A percentile compares a stretch with the other conserved stretches of the same genome.
Evolutionary conservation across 2,329 filamentous ascomycete species (phyloP).

Genomic region (Colletotrichum cereale): DNA sequence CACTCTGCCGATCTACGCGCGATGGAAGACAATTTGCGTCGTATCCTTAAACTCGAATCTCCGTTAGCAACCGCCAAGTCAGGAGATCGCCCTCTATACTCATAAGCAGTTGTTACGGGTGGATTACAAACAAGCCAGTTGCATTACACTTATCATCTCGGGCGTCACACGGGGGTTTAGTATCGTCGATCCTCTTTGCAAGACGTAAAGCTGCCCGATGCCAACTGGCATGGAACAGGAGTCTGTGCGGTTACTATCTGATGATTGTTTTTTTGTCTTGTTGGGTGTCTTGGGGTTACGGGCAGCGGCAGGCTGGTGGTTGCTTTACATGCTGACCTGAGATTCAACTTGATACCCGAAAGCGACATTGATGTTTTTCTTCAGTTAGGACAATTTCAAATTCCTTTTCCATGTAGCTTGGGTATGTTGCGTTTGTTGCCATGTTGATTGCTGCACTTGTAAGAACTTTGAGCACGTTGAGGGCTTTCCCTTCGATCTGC

Average conservation of each 20-base stretch:
- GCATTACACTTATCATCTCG: not conserved
- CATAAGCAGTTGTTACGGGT: not conserved
- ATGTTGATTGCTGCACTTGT: conserved; percentile 18
- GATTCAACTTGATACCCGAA: conserved; percentile 39
- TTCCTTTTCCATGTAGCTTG: conserved; percentile 20
- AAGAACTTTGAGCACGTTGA: not conserved
- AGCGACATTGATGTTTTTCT: conserved; percentile 35
- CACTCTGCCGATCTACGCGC: conserved; percentile 56
- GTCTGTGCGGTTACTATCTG: conserved; percentile 27
- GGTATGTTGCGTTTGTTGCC: not conserved
- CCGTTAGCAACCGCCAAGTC: conserved; percentile 43
- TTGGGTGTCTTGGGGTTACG: conserved; percentile 35
- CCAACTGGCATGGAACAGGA: conserved; percentile 18
- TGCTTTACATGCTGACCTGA: conserved; percentile 30
- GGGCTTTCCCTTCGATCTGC: conserved; percentile 31
- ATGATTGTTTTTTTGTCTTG: conserved; percentile 29
- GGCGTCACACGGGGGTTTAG: conserved; percentile 3
- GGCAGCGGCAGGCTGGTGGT: conserved; percentile 23
- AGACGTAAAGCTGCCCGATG: not conserved
- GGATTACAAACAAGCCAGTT: not conserved
- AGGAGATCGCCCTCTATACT: conserved; percentile 33
- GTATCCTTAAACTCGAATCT: conserved; percentile 61
- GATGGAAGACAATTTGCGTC: conserved; percentile 67
- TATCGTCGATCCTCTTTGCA: not conserved
- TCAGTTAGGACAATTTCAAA: conserved; percentile 32